Evolutionary conservation across 257 asterid species (phyloP).

Genomic region (Capsicum rhomboideum): DNA sequence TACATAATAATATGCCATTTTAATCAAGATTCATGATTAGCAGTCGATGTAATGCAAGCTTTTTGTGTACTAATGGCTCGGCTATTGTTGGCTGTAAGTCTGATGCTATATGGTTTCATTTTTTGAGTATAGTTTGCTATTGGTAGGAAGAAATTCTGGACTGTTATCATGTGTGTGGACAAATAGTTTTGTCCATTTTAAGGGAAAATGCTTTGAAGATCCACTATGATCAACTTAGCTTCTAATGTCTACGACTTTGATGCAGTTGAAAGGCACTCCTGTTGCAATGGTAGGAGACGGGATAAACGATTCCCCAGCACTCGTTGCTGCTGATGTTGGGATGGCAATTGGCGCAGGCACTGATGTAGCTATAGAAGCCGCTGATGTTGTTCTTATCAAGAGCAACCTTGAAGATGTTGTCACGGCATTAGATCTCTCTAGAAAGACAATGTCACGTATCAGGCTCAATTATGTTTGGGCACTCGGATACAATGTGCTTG

Average conservation of each 20-base stretch:
- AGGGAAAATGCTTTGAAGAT: background rate
- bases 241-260: slow-evolving; percentile 5
- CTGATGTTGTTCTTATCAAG: slow-evolving; percentile 80
- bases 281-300: slow-evolving; percentile 98
- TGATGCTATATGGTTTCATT: background rate
- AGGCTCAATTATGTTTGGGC: slow-evolving; percentile 84
- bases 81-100: background rate
- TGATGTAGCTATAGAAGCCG: slow-evolving; percentile 94
- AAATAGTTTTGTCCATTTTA: background rate
- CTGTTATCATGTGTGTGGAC: background rate
- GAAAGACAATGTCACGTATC: slow-evolving; percentile 79
- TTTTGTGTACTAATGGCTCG: background rate
- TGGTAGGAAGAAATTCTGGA: background rate
- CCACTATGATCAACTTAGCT: background rate
- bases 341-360: slow-evolving; percentile 98
- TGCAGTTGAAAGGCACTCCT: slow-evolving; percentile 62
- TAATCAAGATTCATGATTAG: background rate
- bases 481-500: slow-evolving; percentile 79
- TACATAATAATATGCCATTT: background rate
- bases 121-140: background rate
- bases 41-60: background rate
- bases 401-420: slow-evolving; percentile 84
- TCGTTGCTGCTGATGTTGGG: slow-evolving; percentile 90
- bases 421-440: slow-evolving; percentile 80
- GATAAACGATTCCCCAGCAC: slow-evolving; percentile 86